phyloP scores from a whole-genome alignment of 2,329 filamentous ascomycete genomes.

The Trichoderma citrinoviride region DNA sequence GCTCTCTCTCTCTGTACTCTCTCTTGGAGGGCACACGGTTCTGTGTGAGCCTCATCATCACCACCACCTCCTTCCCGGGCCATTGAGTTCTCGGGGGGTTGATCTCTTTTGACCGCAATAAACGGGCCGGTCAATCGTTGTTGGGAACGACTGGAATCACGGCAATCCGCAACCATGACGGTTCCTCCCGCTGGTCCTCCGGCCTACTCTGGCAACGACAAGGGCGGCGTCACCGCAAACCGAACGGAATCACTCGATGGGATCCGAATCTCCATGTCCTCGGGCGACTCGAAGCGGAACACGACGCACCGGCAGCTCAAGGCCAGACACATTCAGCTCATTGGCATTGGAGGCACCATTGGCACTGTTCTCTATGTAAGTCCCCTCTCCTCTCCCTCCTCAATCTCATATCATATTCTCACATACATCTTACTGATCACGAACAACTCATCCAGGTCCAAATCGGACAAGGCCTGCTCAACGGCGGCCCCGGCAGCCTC shows the following conservation, averaged over 20 bases:
- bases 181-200: constrained; percentile 17
- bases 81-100: not conserved
- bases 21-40: not conserved
- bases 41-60: not conserved
- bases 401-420: no score
- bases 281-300: constrained; percentile 32
- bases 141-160: not conserved
- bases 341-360: constrained; percentile 63
- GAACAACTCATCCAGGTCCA: constrained; percentile 39
- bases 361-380: constrained; percentile 58
- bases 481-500: constrained; percentile 58
- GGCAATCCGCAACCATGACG: not conserved
- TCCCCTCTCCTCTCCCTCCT: not conserved
- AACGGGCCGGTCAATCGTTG: not conserved
- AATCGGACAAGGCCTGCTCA: constrained; percentile 57
- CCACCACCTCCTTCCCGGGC: not conserved
- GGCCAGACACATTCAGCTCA: constrained; percentile 56
- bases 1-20: not conserved
- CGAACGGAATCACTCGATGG: constrained; percentile 6
- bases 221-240: not conserved
- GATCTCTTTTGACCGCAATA: not conserved
- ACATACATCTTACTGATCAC: no score
- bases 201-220: constrained; percentile 27
- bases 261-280: constrained; percentile 25
- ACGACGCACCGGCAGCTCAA: constrained; percentile 54